Base-by-base conservation (phyloP, 2,329 filamentous ascomycete species). In the Ceratocystis smalleyi region DNA sequence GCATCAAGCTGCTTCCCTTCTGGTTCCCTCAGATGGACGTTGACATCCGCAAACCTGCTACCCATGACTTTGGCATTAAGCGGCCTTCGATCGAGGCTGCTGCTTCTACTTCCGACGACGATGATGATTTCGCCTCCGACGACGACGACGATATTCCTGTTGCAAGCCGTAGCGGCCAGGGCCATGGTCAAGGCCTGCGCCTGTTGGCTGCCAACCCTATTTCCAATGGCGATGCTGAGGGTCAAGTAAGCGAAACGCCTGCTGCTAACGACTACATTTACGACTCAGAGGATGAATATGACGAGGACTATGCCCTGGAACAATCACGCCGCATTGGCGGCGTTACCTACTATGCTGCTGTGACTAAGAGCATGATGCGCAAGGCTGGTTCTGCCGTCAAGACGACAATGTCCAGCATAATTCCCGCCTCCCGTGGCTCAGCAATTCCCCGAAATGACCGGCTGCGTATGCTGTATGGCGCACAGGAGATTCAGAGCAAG, bases 1-100 rank as follows among this genome's bases (percentile, higher is more conserved):
- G 88, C 64, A 99, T 99, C 74, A 79, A 96, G 59, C 80, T 99
- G 12, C 79, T 99, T 5, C 94, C 94, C 0, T 99, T 89, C 78
- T 99, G 94, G 94, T 89, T 92, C 79, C 94, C 94, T 0, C 94
- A 99, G 75, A 99, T 99, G 94, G 86, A 95, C 69, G 85, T 95
- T 27, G 94, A 99, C 71, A 99, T 99, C 70, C 88, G 91, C 69
- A 99, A 99, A 75, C 91, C 94, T 0, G 83, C 85, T 35, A 90
- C 84, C 3, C 90, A 94, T 70, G 84, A 87, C 69, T 97, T 97
- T 72, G 94, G 94, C 64, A 96, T 99, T 70, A 87, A 89, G 70
- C 82, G 92, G 43, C 85, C 88, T 0, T 84, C 83, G 5, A 66
- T 64, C 4, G 65, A 66, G 40, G 82, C 88, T 22, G 61, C 49